Base-by-base conservation (phyloP, 352 stramenopile genomes). In the Elongisporangium prolatum region DNA sequence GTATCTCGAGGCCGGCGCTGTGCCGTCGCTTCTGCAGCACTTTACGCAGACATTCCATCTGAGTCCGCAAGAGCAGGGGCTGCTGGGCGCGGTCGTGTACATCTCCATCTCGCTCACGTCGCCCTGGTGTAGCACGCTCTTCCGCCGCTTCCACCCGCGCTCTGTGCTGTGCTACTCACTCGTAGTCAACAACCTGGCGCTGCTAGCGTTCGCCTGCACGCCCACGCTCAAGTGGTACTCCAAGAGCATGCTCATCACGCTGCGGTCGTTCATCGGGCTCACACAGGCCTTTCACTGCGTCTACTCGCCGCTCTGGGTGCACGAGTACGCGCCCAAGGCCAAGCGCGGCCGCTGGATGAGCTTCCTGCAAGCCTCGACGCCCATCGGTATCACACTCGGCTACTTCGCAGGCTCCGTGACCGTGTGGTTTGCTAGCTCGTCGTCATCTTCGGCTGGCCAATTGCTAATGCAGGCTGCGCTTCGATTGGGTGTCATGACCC, bases 261-360 rank as follows among this genome's bases (percentile, higher is more conserved):
- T 92, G 48, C 83, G 86, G 10, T 81, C 71, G 16, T 67, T 88
- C 21, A 85, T 95, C 18, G 86, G 86, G 14, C 67, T 90, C 28
- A 88, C 80, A 25, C 86, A 95, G 60, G 80, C 84, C 18, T 91
- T 94, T 50, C 80, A 88, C 62, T 92, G 81, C 57, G 85, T 95
- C 37, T 95, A 92, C 65, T 81, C 85, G 52, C 86, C 86, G 51
- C 65, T 95, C 1, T 95, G 86, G 86, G 85, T 93, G 48, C 83
- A 95, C 67, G 86, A 94, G 59, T 93, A 92, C 69, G 84, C 86
- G 17, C 84, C 86, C 7, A 77, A 69, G 37, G 70, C 69, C 16
- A 81, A 91, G 53, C 74, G 72, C 28, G 84, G 72, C 34, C 76
- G 64, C 20, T 95, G 86, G 86, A 94, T 95, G 84, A 94, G 86